Evolutionary conservation across 129 eudicot genomes (phyloP), one percentile per base, ranked within the genome.

Genomic region (Mikania micrantha): DNA sequence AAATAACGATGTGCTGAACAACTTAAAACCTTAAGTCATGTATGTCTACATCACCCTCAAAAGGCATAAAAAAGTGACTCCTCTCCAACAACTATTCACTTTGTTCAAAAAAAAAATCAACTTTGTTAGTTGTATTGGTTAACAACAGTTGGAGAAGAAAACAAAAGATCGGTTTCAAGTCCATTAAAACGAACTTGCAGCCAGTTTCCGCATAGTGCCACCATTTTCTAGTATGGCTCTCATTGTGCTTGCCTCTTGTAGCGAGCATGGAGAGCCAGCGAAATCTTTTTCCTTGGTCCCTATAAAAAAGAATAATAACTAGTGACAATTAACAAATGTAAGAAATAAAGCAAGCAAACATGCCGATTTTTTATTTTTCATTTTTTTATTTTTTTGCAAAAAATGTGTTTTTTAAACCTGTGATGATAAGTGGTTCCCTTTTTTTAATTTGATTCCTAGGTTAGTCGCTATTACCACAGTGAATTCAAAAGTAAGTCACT

Each of bases 251-350:
- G 82, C 72, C 87, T 76, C 75, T 77, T 88, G 48, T 83, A 13
- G 75, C 88, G 95, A 64, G 96, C 76, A 66, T 78, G 80, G 73
- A 93, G 80, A 0, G 92, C 81, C 19, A 86, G 96, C 65, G 84
- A 70, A 75, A 93, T 86, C 74, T 86, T 93, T 77, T 93, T 93
- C 69, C 99, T 86, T 5, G 99, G 96, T 15, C 99, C 99, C 99
- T 93, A 77, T 63, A 76, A 15, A 32, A 58, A 31, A 7, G 57
- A 13, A 49, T 0, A 6, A 0, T 49, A 7, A 49, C 0, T 0
- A 1, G 52, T 45, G 3, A 49, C 29, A 1, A 9, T 49, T 4
- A 40, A 50, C 11, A 38, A 70, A 56, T 9, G 3, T 0, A 63
- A 38, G 6, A 35, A n/a, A 35, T 21, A 20, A 16, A 59, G 29